Evolutionary conservation across 495 filamentous ascomycete genomes (phyloP), one percentile per base, ranked within the genome.

Genomic region (Penicillium paxilli): DNA sequence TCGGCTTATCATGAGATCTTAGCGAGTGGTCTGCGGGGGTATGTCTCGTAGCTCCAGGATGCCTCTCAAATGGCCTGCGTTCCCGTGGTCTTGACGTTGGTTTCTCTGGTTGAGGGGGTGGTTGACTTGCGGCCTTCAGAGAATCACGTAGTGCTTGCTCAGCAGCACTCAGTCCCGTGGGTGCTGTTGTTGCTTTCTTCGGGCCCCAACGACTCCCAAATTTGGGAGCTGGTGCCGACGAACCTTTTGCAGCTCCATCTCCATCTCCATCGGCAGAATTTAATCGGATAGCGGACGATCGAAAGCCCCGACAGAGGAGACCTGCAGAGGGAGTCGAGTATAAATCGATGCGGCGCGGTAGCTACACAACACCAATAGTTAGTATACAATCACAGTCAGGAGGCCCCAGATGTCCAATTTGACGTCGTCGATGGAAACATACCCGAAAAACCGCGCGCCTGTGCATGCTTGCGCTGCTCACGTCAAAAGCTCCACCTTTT

Each of bases 401-500:
- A n/a, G n/a, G n/a, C n/a, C n/a, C n/a, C n/a, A n/a, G n/a, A n/a
- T n/a, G n/a, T n/a, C n/a, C n/a, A n/a, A n/a, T n/a, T n/a, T n/a
- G n/a, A n/a, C n/a, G n/a, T n/a, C n/a, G n/a, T n/a, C n/a, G n/a
- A n/a, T n/a, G n/a, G n/a, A 28, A 20, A 52, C 61, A 64, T 47
- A 77, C 74, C 68, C 69, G 67, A 50, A 59, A 63, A 16, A 69
- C 61, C 50, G 68, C 65, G 49, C 68, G 67, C 57, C 68, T 62
- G 54, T 72, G 67, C 74, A 77, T 75, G 52, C 54, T 55, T 21
- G 45, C 38, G 38, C 45, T 51, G 47, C 42, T 46, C 55, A 51
- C 38, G 24, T 48, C 22, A 45, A n/a, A n/a, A 50, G 49, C 49
- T 64, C 57, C 50, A 66, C 60, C 60, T 62, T 59, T 63, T 60